A percentile compares a stretch with the other conserved stretches of the same genome.
Evolutionary conservation across 768 basidiomycete genomes (phyloP).

Genomic region (Kwoniella pini): DNA sequence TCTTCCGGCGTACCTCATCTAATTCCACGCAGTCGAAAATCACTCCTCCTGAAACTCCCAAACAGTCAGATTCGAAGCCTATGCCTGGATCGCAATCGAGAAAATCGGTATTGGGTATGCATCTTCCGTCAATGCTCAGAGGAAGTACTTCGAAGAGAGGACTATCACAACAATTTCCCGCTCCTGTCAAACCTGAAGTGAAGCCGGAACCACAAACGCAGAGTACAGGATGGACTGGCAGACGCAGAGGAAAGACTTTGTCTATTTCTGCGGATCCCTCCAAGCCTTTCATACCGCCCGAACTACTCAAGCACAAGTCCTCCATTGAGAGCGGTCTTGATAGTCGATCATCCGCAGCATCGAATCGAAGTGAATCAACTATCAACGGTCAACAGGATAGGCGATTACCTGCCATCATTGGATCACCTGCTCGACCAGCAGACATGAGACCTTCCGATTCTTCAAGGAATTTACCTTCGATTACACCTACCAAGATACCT

Average conservation of each 20-base stretch:
- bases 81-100: constrained; percentile 21
- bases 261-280: constrained; percentile 37
- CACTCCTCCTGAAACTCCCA: constrained; percentile 19
- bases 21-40: constrained; percentile 38
- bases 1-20: constrained; percentile 53
- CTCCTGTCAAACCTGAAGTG: constrained; percentile 6
- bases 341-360: constrained; percentile 22
- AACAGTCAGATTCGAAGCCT: constrained; percentile 5
- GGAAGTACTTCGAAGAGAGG: constrained; percentile 79
- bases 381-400: constrained; percentile 24
- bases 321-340: constrained; percentile 27
- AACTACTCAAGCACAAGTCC: constrained; percentile 24
- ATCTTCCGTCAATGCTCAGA: constrained; percentile 78
- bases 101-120: constrained; percentile 74
- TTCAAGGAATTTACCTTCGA: constrained; percentile 29
- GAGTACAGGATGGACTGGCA: constrained; percentile 47
- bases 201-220: constrained; percentile 9
- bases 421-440: constrained; percentile 30
- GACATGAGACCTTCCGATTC: constrained; percentile 19
- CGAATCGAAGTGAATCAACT: constrained; percentile 28
- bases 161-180: constrained; percentile 54
- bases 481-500: constrained; percentile 55
- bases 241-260: constrained; percentile 48
- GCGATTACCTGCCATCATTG: constrained; percentile 39
- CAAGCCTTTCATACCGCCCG: constrained; percentile 15